phyloP scores from a whole-genome alignment of 208 protist species.

The Crithidia fasciculata region DNA sequence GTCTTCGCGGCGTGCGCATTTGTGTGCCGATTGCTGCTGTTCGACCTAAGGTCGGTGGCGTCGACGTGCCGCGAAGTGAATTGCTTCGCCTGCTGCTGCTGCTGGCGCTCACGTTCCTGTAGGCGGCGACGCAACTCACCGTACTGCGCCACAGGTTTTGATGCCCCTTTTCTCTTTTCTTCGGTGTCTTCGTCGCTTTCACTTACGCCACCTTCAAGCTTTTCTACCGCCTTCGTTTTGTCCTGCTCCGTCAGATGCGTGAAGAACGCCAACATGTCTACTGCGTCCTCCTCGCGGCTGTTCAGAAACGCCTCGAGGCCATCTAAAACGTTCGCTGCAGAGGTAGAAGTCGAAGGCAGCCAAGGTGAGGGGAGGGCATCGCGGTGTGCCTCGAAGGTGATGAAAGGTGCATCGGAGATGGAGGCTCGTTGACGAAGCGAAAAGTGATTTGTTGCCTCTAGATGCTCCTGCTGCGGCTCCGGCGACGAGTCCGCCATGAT shows the following conservation, averaged over 20 bases:
- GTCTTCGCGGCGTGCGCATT: not conserved
- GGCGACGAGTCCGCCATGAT: too few relatives aligned
- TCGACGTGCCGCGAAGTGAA: not conserved
- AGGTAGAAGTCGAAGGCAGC: not conserved
- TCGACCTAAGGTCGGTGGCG: not conserved
- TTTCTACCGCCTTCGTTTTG: constrained; percentile 10
- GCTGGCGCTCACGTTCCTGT: constrained; percentile 4
- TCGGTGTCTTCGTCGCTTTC: not conserved
- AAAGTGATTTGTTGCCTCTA: not conserved
- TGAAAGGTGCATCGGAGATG: not conserved
- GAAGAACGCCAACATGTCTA: constrained; percentile 30
- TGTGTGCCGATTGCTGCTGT: not conserved
- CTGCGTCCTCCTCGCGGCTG: constrained; percentile 28
- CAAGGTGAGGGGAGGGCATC: too few relatives aligned
- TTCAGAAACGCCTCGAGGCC: constrained; percentile 39
- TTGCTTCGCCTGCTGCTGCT: not conserved
- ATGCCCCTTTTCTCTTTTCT: not conserved
- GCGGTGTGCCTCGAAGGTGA: not conserved
- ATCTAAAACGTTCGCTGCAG: not conserved
- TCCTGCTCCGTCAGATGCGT: constrained; percentile 23
- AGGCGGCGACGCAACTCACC: constrained; percentile 19
- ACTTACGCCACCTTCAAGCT: constrained; percentile 7
- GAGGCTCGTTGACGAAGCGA: not conserved
- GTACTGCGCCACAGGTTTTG: not conserved
- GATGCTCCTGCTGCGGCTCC: not conserved